Conservation (phyloP, 2,329 filamentous ascomycete species). For the Clarireedia paspali region DNA sequence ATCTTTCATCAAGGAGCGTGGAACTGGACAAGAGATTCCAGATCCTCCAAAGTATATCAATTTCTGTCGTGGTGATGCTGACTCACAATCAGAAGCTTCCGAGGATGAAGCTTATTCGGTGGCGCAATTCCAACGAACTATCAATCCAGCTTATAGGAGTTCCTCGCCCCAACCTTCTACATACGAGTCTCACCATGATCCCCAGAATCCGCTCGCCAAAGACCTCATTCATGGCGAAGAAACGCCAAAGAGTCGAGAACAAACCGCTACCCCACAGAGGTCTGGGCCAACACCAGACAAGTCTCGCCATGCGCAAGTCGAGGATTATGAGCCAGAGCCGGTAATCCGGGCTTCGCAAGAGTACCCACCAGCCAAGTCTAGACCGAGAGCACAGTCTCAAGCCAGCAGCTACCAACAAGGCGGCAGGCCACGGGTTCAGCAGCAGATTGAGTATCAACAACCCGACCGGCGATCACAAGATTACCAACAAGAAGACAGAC, state of each 20-base stretch:
- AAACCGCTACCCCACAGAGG: slow-evolving; percentile 46
- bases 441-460: slow-evolving; percentile 8
- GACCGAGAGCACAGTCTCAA: slow-evolving; percentile 7
- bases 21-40: slow-evolving; percentile 95
- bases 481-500: slow-evolving; percentile 5
- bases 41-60: slow-evolving; percentile 98
- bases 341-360: slow-evolving; percentile 5
- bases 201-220: slow-evolving; percentile 63
- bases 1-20: slow-evolving; percentile 77
- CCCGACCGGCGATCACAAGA: slow-evolving; percentile 6
- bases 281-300: slow-evolving; percentile 10
- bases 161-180: slow-evolving; percentile 93
- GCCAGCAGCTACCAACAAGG: slow-evolving; percentile 4
- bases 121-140: slow-evolving; percentile 88
- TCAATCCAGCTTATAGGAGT: slow-evolving; percentile 92
- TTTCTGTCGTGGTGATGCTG: slow-evolving; percentile 85
- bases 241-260: slow-evolving; percentile 38
- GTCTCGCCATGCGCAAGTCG: slow-evolving; percentile 17
- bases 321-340: slow-evolving; percentile 28
- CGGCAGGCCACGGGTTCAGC: background rate
- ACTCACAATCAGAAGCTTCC: slow-evolving; percentile 73
- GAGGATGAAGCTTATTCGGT: slow-evolving; percentile 90
- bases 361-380: background rate
- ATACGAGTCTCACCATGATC: slow-evolving; percentile 87
- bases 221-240: slow-evolving; percentile 53